A percentile compares a stretch with the other conserved stretches of the same genome.
phyloP scores from a whole-genome alignment of 495 filamentous ascomycete genomes.

The Clohesyomyces aquaticus region DNA sequence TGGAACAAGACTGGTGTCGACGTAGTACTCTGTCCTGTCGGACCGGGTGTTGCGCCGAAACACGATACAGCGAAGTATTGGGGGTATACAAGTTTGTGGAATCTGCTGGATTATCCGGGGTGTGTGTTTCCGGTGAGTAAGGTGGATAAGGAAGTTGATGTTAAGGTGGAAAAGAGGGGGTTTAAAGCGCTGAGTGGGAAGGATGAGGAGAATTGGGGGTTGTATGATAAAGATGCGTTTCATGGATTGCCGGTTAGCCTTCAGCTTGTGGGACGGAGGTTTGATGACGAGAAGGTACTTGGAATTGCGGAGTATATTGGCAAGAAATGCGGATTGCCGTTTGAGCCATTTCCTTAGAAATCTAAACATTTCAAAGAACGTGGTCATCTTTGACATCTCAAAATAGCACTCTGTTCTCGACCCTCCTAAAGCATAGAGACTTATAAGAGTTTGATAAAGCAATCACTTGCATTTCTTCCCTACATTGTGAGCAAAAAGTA shows the following conservation, averaged over 20 bases:
- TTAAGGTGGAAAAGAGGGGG: conserved; percentile 43
- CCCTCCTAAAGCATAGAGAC: too few species aligned
- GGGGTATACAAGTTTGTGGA: conserved; percentile 76
- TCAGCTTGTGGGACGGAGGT: conserved; percentile 51
- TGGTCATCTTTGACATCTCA: too few species aligned
- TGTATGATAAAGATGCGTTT: conserved; percentile 45
- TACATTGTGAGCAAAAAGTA: too few species aligned
- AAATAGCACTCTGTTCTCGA: too few species aligned
- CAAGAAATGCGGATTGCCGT: conserved; percentile 38
- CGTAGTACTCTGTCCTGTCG: conserved; percentile 69
- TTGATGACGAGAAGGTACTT: conserved; percentile 54
- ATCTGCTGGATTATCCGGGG: conserved; percentile 69
- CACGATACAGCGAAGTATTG: conserved; percentile 67
- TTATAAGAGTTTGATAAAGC: too few species aligned
- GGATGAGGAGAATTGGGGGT: conserved; percentile 49
- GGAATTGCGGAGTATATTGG: conserved; percentile 48
- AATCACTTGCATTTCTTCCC: too few species aligned
- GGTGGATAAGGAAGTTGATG: conserved; percentile 51
- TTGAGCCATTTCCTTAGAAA: conserved; percentile 16
- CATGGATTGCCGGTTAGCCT: conserved; percentile 47
- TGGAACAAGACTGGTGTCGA: conserved; percentile 63
- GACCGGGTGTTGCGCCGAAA: conserved; percentile 61
- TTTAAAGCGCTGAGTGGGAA: conserved; percentile 45
- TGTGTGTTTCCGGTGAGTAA: conserved; percentile 58
- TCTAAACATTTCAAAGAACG: too few species aligned